A percentile compares a stretch with the other conserved stretches of the same genome.
Conservation (phyloP, 192 early-diverging fungal species). For the Coemansia sp. region DNA sequence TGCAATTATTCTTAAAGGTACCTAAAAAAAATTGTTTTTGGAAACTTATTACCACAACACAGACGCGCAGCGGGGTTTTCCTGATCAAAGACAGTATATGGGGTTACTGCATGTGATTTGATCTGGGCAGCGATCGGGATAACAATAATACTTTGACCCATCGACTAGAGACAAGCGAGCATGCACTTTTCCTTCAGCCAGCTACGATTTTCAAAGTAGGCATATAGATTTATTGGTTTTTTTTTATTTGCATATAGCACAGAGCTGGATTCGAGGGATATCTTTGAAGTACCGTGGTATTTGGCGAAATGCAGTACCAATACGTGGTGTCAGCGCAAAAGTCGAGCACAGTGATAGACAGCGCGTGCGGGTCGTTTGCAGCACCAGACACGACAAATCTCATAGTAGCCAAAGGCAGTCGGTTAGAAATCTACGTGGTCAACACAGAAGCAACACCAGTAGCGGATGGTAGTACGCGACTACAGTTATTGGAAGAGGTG, state of each 20-base stretch:
- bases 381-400: constrained; percentile 63
- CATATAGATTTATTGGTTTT: not conserved
- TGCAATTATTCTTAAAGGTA: too few species aligned
- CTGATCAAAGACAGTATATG: not conserved
- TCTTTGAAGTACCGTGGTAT: not conserved
- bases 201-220: not conserved
- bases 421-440: constrained; percentile 55
- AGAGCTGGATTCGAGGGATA: not conserved
- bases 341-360: constrained; percentile 67
- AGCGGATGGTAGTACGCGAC: constrained; percentile 13
- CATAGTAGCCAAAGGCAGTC: constrained; percentile 60
- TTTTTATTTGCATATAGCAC: not conserved
- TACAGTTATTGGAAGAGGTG: constrained; percentile 60
- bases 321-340: constrained; percentile 83
- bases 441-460: not conserved
- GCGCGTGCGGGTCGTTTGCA: constrained; percentile 67
- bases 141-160: not conserved
- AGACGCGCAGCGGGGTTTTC: not conserved
- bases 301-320: constrained; percentile 53
- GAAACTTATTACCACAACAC: not conserved
- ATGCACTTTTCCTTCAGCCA: not conserved
- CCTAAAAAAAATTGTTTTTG: too few species aligned
- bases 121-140: not conserved
- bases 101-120: not conserved
- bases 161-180: not conserved